Percentiles rank a stretch among this genome's conserved stretches.
Evolutionary conservation across 2,329 filamentous ascomycete species (phyloP).

Genomic region (Fusarium musae): DNA sequence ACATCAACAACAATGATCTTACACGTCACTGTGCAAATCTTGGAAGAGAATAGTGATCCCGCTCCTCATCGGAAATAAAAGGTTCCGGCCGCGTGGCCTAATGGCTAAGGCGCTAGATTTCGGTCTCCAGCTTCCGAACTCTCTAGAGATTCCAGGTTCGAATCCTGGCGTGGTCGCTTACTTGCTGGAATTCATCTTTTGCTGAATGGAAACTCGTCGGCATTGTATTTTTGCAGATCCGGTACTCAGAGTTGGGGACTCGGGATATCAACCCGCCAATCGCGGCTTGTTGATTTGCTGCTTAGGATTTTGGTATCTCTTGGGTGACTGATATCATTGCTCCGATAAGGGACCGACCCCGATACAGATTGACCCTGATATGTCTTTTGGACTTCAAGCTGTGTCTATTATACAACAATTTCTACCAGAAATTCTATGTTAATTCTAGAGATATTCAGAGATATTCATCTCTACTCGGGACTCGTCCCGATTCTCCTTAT

Average conservation of each 20-base stretch:
- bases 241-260: background rate
- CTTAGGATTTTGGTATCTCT: background rate
- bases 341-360: constrained; percentile 5
- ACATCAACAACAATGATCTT: background rate
- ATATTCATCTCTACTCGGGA: background rate
- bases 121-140: constrained; percentile 42
- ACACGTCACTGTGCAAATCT: rapidly evolving
- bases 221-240: background rate
- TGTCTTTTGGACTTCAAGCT: background rate
- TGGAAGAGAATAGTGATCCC: background rate
- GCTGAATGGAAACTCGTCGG: background rate
- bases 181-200: constrained; percentile 4
- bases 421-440: background rate
- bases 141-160: constrained; percentile 57
- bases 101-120: constrained; percentile 59
- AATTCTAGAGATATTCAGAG: background rate
- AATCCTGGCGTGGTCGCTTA: constrained; percentile 55
- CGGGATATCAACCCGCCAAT: constrained; percentile 2
- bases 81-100: constrained; percentile 54
- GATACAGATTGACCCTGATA: background rate
- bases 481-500: constrained; percentile 20
- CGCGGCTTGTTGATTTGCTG: background rate
- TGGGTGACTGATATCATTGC: background rate
- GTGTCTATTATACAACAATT: rapidly evolving
- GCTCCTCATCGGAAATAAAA: background rate